A percentile compares a stretch with the other conserved stretches of the same genome.
Conservation (phyloP, 1,284 basidiomycete genomes). For the Peniophora sp. region DNA sequence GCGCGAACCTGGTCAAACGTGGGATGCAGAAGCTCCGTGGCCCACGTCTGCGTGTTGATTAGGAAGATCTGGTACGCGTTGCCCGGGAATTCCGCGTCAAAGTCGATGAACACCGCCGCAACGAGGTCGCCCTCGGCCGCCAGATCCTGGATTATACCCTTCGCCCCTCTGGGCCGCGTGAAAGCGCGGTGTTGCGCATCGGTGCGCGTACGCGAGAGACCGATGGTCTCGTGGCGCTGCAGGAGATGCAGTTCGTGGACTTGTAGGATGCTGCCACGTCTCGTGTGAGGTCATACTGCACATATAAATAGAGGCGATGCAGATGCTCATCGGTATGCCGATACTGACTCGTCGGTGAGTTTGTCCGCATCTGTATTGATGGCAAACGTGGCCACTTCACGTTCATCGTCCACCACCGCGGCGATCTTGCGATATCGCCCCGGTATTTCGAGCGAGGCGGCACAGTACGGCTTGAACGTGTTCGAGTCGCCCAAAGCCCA, state of each 20-base stretch:
- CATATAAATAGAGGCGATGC: background rate
- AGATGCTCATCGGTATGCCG: too few species aligned
- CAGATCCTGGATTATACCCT: constrained; percentile 19
- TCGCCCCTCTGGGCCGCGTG: constrained; percentile 1
- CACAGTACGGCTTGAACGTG: constrained; percentile 19
- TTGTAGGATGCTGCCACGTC: constrained; percentile 2
- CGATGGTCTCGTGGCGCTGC: background rate
- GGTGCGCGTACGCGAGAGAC: background rate
- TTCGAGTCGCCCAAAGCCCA: constrained; percentile 29
- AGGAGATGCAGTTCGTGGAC: constrained; percentile 6
- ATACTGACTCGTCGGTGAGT: constrained; percentile 16
- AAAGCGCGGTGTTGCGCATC: background rate
- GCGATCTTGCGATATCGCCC: constrained; percentile 25
- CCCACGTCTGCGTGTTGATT: constrained; percentile 23
- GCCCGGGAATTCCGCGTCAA: constrained; percentile 19
- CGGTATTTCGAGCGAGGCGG: constrained; percentile 27
- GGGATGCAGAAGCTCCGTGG: constrained; percentile 22
- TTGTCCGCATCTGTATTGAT: constrained; percentile 20
- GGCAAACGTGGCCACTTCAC: constrained; percentile 21
- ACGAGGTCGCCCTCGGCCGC: constrained; percentile 21
- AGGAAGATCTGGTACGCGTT: constrained; percentile 29
- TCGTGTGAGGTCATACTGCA: background rate
- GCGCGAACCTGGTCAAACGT: constrained; percentile 22
- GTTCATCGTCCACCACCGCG: constrained; percentile 19
- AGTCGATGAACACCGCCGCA: constrained; percentile 25